A percentile compares a stretch with the other conserved stretches of the same genome.
Evolutionary conservation across 1,284 basidiomycete genomes (phyloP).

Genomic region (Ustilago xerochloae): DNA sequence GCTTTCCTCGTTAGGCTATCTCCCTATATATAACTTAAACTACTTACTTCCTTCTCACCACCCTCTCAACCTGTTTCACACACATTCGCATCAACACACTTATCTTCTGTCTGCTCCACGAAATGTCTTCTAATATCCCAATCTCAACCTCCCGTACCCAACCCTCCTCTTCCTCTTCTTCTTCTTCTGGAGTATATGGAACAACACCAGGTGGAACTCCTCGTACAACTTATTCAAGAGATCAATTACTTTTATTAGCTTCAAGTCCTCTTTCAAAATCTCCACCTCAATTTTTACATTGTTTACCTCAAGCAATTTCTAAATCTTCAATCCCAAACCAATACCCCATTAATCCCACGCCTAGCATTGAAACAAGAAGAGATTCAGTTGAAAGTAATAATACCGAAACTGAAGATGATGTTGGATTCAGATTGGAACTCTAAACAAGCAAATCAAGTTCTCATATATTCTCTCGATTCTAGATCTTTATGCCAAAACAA

Average conservation of each 20-base stretch:
- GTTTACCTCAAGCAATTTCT: not conserved
- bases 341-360: not conserved
- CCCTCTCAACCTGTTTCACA: no score
- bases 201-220: conserved; percentile 54
- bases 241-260: conserved; percentile 53
- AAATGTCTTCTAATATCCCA: conserved; percentile 22
- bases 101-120: no score
- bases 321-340: not conserved
- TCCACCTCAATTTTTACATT: conserved; percentile 16
- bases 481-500: no score
- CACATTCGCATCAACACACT: no score
- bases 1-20: no score
- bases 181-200: conserved; percentile 25
- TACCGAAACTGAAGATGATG: not conserved
- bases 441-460: not conserved
- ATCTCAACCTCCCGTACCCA: conserved; percentile 8
- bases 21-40: no score
- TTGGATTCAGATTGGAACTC: conserved; percentile 16
- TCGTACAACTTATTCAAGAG: conserved; percentile 54
- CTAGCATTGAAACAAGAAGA: not conserved
- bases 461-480: no score
- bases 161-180: not conserved
- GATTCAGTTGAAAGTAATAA: not conserved
- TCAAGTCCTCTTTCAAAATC: conserved; percentile 40
- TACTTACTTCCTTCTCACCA: no score